These are phyloP conservation scores for Trichoderma cornu-damae DNA, from an alignment of 2,329 filamentous ascomycete species.

Conservation along the genomic window DNA sequence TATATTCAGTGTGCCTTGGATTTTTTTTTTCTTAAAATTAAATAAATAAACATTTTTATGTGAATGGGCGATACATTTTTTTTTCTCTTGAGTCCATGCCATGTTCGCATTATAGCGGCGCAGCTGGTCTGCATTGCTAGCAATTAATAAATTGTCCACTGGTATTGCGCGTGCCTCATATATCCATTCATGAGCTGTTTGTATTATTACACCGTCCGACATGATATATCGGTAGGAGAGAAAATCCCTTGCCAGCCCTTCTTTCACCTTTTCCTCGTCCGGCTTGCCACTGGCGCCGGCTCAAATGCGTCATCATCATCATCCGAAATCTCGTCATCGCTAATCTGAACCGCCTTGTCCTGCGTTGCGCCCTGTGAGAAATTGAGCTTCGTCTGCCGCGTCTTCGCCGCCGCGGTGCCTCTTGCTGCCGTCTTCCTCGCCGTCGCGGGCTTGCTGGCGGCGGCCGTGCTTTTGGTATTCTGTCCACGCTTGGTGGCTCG, in stretches of 20 bases:
- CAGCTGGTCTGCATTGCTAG: no score
- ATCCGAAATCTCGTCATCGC: constrained; percentile 61
- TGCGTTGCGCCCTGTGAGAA: constrained; percentile 40
- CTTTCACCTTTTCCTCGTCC: constrained; percentile 30
- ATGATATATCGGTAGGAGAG: no score
- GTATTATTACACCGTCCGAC: constrained; percentile 29
- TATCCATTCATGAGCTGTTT: constrained; percentile 14
- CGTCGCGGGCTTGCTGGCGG: constrained; percentile 21
- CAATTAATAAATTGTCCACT: no score
- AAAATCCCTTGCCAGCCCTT: background rate
- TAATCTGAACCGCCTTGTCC: constrained; percentile 52
- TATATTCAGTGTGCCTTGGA: no score
- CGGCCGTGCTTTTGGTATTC: constrained; percentile 17
- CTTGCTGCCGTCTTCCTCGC: constrained; percentile 25
- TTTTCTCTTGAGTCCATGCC: background rate
- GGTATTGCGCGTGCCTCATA: no score
- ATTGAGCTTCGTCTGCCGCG: constrained; percentile 33
- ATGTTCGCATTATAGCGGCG: background rate
- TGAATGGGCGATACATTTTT: no score
- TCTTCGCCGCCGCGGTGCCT: constrained; percentile 14
- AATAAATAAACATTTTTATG: no score
- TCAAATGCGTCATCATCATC: constrained; percentile 57
- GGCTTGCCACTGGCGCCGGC: constrained; percentile 47
- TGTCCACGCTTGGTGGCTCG: constrained; percentile 25
- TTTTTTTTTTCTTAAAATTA: no score